Evolutionary conservation across 2,329 filamentous ascomycete species (phyloP).

Genomic region (Amphichorda felina): DNA sequence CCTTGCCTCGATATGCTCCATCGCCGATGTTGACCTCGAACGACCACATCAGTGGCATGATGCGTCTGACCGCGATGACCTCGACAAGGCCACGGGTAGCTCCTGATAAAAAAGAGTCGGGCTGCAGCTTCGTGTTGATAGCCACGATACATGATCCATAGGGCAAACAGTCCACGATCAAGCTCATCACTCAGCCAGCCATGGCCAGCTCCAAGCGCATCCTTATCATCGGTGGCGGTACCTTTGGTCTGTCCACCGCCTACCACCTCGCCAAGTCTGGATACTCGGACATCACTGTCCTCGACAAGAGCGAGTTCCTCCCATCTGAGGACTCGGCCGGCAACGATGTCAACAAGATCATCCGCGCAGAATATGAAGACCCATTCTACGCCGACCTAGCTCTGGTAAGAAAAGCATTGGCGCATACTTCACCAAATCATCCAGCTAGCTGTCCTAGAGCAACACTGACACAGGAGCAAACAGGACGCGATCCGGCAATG

Average conservation of each 20-base stretch:
- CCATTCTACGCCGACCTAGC: slow-evolving; percentile 41
- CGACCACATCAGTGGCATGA: too few relatives aligned
- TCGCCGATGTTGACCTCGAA: too few relatives aligned
- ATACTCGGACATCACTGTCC: slow-evolving; percentile 32
- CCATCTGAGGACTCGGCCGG: slow-evolving; percentile 29
- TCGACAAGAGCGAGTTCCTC: slow-evolving; percentile 19
- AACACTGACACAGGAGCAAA: background rate
- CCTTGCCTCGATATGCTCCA: too few relatives aligned
- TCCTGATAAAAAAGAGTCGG: too few relatives aligned
- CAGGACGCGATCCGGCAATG: slow-evolving; percentile 38
- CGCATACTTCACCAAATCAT: background rate
- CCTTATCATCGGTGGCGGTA: slow-evolving; percentile 31
- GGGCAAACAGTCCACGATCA: too few relatives aligned
- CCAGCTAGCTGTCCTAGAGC: background rate
- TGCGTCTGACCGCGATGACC: too few relatives aligned
- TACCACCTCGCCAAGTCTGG: slow-evolving; percentile 29
- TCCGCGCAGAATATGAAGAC: slow-evolving; percentile 45
- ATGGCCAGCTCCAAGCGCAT: slow-evolving; percentile 8
- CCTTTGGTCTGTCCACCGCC: slow-evolving; percentile 38
- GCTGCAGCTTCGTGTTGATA: too few relatives aligned
- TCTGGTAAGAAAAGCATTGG: slow-evolving; percentile 24
- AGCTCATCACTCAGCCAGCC: too few relatives aligned
- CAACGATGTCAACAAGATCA: slow-evolving; percentile 49
- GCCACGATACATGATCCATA: too few relatives aligned
- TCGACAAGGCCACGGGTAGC: too few relatives aligned